Evolutionary conservation across 768 basidiomycete genomes (phyloP), one percentile per base, ranked within the genome.

Genomic region (Dacryopinax primogenitus): DNA sequence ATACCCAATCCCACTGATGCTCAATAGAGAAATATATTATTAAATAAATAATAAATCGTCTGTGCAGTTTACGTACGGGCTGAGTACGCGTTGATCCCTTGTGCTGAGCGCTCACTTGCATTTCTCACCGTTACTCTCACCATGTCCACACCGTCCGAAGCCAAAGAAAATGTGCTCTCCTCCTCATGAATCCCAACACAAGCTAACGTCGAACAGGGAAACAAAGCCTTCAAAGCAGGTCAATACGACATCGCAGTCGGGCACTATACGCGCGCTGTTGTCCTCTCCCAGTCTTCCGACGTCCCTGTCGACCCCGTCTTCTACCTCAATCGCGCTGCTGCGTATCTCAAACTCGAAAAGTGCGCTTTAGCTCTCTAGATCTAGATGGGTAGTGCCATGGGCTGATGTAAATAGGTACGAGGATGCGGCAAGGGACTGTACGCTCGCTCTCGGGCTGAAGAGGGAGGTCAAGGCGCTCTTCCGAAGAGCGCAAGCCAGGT

Each of bases 291-390:
- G 12, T 58, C 51, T 15, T 28, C 23, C 11, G 12, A 11, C 51
- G 15, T 30, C 15, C 73, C 77, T 0, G 77, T 73, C 0, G 90
- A 95, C 70, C 78, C 82, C n/a, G 87, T 90, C 0, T 88, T 86
- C 68, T 85, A 87, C 34, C 79, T 94, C 34, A 97, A 97, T 72
- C 84, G 94, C 45, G 90, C 92, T 1, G 88, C 90, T 35, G 90
- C 92, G 30, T 94, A 94, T 78, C 81, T 97, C 67, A 94, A 92
- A 80, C 82, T 95, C 77, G 86, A 85, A 83, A 96, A 95, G 92
- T 92, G 80, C 78, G 91, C 86, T 75, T 63, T 62, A 3, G 33
- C 11, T 36, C 39, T 62, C 9, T 34, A 30, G 33, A n/a, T 30
- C 18, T 26, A 30, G 3, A 2, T 58, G 6, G 32, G 11, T 37